These are phyloP conservation scores for Plantago rigida DNA, from an alignment of 305 asterid genomes.

Conservation along the genomic window DNA sequence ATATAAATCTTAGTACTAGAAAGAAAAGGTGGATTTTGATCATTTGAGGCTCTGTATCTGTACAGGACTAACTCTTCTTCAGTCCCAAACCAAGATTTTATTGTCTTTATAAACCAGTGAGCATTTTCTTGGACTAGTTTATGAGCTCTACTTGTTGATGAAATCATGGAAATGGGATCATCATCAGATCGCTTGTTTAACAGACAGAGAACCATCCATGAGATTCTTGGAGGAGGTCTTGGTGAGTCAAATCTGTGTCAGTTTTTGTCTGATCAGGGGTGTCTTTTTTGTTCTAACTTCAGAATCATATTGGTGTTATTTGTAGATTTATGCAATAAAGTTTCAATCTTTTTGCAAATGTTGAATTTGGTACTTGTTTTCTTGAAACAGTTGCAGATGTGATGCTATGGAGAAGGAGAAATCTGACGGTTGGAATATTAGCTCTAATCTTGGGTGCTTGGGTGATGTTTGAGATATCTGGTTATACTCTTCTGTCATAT, in stretches of 20 bases:
- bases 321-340: neutral
- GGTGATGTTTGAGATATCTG: conserved; percentile 78
- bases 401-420: conserved; percentile 62
- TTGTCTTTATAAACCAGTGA: neutral
- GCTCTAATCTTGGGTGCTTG: conserved; percentile 53
- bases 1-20: too few species aligned
- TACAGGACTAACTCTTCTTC: too few species aligned
- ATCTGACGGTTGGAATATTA: conserved; percentile 46
- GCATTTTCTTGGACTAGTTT: conserved; percentile 22
- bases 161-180: conserved; percentile 43
- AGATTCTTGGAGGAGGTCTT: conserved; percentile 65
- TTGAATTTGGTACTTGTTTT: conserved; percentile 22
- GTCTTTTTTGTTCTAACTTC: conserved; percentile 2
- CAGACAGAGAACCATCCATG: conserved; percentile 54
- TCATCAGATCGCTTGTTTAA: conserved; percentile 38
- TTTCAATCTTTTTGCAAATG: conserved; percentile 5
- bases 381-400: conserved; percentile 72
- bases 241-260: conserved; percentile 34
- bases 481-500: conserved; percentile 61
- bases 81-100: neutral
- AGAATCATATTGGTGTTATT: neutral
- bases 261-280: conserved; percentile 6
- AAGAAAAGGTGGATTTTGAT: too few species aligned
- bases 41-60: too few species aligned
- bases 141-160: conserved; percentile 22